phyloP scores from a whole-genome alignment of 2,329 filamentous ascomycete species.

The Rhinocladiella mackenziei region DNA sequence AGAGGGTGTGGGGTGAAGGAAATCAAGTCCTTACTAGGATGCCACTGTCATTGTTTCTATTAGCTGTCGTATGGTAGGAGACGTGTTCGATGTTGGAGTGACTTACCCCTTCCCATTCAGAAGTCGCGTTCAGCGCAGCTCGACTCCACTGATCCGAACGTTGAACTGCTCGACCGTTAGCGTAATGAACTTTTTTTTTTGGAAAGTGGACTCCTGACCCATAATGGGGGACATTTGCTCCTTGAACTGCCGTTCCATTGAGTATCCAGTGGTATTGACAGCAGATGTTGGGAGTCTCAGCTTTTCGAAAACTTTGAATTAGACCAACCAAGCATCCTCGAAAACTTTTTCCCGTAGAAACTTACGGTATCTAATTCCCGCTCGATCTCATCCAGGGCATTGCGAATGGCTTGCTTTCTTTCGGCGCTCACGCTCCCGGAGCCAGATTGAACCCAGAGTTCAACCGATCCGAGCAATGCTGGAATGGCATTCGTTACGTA shows the following conservation, averaged over 20 bases:
- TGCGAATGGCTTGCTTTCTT: conserved; percentile 9
- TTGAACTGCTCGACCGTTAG: background rate
- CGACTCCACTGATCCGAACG: conserved; percentile 3
- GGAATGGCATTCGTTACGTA: conserved; percentile 11
- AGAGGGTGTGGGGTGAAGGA: background rate
- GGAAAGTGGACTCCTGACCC: background rate
- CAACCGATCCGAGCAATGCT: conserved; percentile 9
- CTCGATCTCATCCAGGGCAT: conserved; percentile 3
- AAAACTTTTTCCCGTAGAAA: background rate
- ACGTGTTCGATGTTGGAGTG: background rate
- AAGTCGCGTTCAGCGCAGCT: conserved; percentile 1
- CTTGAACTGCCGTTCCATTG: conserved; percentile 3
- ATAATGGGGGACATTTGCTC: conserved; percentile 1
- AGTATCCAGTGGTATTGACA: conserved; percentile 1
- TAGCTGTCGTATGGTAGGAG: background rate
- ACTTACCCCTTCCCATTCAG: conserved; percentile 8
- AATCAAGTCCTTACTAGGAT: conserved; percentile 3
- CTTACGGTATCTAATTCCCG: conserved; percentile 3
- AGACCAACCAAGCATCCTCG: background rate
- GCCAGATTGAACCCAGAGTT: conserved; percentile 12
- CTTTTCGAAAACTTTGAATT: conserved; percentile 3
- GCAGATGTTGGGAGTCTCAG: conserved; percentile 1
- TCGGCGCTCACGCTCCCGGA: conserved; percentile 5
- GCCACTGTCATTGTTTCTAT: conserved; percentile 2
- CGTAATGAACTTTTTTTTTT: background rate